These are phyloP conservation scores for barrel medic (Medicago truncatula) DNA, from an alignment of 306 rosid genomes.

Conservation along the genomic window DNA sequence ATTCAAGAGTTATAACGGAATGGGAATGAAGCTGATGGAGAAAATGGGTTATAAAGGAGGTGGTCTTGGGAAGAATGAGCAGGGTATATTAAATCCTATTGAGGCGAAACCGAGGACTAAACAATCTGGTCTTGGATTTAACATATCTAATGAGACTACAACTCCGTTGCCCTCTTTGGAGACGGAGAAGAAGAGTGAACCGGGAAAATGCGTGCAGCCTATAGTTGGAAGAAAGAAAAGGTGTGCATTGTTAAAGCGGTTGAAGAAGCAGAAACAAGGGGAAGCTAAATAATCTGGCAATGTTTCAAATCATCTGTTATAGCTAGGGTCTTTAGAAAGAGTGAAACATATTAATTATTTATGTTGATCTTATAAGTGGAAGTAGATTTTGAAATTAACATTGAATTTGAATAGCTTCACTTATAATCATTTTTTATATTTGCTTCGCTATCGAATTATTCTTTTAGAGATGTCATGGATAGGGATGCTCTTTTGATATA, in stretches of 20 bases:
- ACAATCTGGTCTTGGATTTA: conserved; percentile 81
- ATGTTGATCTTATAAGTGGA: no score
- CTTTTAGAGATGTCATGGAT: conserved; percentile 43
- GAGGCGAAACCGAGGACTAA: conserved; percentile 78
- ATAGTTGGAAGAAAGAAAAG: conserved; percentile 49
- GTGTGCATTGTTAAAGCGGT: no score
- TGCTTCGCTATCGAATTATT: no score
- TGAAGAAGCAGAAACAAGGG: no score
- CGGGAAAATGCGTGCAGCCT: conserved; percentile 40
- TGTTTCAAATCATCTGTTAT: no score
- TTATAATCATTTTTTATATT: no score
- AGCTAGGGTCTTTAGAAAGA: no score
- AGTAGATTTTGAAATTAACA: no score
- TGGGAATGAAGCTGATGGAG: conserved; percentile 77
- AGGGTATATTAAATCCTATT: conserved; percentile 79
- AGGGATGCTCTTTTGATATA: conserved; percentile 65
- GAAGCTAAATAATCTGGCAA: no score
- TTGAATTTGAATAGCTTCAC: no score
- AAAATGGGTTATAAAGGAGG: conserved; percentile 97
- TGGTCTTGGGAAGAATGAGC: conserved; percentile 88
- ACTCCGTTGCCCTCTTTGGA: conserved; percentile 40
- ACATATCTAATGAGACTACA: conserved; percentile 59
- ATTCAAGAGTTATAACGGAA: conserved; percentile 76
- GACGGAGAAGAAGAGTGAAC: conserved; percentile 51
- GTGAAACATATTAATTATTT: no score